Evolutionary conservation across 306 rosid species (phyloP).

Genomic region (Canavalia ensiformis): DNA sequence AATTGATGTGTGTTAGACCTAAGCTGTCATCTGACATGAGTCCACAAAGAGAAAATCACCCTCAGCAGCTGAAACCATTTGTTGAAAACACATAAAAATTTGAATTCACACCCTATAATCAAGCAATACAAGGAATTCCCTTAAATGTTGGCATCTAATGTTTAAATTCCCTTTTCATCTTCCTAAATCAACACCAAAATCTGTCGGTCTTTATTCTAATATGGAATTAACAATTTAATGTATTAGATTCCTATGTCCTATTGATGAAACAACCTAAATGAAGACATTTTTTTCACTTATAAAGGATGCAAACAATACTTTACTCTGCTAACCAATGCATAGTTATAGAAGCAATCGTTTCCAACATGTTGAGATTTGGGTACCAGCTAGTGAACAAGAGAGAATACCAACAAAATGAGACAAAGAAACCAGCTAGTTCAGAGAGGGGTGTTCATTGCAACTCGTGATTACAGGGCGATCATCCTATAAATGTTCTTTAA

Average conservation of each 20-base stretch:
- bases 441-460: background rate
- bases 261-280: no score
- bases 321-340: background rate
- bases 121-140: background rate
- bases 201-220: background rate
- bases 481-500: background rate
- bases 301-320: background rate
- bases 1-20: background rate
- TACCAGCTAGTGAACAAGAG: background rate
- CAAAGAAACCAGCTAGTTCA: no score
- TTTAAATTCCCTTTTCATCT: background rate
- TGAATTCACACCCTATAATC: background rate
- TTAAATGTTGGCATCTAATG: background rate
- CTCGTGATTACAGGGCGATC: background rate
- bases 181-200: background rate
- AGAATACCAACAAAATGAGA: background rate
- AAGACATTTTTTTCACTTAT: background rate
- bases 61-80: background rate
- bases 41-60: background rate
- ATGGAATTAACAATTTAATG: background rate
- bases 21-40: background rate
- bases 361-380: background rate
- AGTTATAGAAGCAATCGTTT: background rate
- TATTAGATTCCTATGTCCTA: no score
- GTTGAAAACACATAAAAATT: background rate